Evolutionary conservation across 2,329 filamentous ascomycete species (phyloP), one percentile per base, ranked within the genome.

Genomic region (Botryotinia globosa): DNA sequence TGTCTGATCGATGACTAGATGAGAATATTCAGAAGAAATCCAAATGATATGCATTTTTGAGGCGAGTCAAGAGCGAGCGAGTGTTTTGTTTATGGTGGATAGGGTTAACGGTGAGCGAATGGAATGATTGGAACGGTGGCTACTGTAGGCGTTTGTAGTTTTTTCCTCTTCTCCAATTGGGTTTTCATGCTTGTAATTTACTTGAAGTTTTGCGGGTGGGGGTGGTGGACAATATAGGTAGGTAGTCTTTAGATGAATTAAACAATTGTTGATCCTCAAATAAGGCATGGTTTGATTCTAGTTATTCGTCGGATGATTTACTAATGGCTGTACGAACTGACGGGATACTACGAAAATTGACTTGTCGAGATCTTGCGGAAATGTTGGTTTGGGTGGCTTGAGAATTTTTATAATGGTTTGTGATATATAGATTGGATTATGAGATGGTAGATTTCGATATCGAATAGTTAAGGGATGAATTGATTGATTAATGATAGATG

Each of bases 1-100:
- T 56, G 34, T 42, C 25, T 51, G 25, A 32, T 32, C 16, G 32
- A 34, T 66, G 29, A n/a, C 14, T 42, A 56, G 34, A 67, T 3
- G 25, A 67, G 48, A 39, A 56, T 37, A 56, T 14, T 22, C 22
- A 37, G 32, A 48, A 65, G 48, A 56, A 67, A 42, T 29, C 7
- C 14, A 67, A 37, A 42, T 67, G 48, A 67, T 67, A 67, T 67
- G 65, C 65, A 67, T 67, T 56, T 67, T 54, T n/a, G 34, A 67
- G 65, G 64, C 45, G 25, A 54, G 64, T n/a, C 32, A 66, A n/a
- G 34, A 61, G 34, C 58, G 34, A 54, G 64, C 65, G 34, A 67
- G n/a, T 67, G 45, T 67, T 67, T 29, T 29, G 18, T 56, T 67
- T 56, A 39, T n/a, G 59, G 22, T 62, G 22, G 48, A 5, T 67